Conservation (phyloP, 2,329 filamentous ascomycete species). For the Lachnellula suecica region DNA sequence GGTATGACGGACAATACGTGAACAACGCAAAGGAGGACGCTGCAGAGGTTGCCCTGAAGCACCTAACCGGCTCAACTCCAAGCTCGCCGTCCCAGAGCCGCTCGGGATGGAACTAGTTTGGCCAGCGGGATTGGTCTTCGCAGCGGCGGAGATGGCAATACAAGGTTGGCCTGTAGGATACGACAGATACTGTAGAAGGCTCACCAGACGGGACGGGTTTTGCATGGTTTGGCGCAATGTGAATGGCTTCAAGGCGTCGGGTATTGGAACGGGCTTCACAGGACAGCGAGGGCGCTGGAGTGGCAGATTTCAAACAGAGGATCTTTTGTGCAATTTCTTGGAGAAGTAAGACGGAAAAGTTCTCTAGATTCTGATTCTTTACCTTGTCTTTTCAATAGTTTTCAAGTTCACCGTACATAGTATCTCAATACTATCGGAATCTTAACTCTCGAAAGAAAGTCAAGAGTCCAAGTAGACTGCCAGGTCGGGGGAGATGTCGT, state of each 20-base stretch:
- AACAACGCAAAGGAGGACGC: constrained; percentile 89
- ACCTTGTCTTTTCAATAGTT: constrained; percentile 7
- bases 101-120: constrained; percentile 36
- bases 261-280: constrained; percentile 28
- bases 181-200: constrained; percentile 22
- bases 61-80: constrained; percentile 45
- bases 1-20: constrained; percentile 87
- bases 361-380: constrained; percentile 13
- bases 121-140: constrained; percentile 9
- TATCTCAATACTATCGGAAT: not conserved
- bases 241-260: constrained; percentile 30
- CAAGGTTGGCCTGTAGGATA: constrained; percentile 31
- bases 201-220: constrained; percentile 22
- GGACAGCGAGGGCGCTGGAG: constrained; percentile 28
- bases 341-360: constrained; percentile 15
- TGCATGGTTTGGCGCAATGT: constrained; percentile 31
- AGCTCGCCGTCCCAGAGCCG: constrained; percentile 41
- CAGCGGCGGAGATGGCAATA: constrained; percentile 8
- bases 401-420: not conserved
- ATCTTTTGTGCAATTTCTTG: constrained; percentile 1
- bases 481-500: too few species aligned
- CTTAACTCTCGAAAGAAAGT: not conserved
- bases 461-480: not conserved
- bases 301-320: constrained; percentile 12
- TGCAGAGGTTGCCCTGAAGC: constrained; percentile 74